phyloP scores from a whole-genome alignment of 176 grass and related monocot genomes.

The Chrysopogon serrulatus region DNA sequence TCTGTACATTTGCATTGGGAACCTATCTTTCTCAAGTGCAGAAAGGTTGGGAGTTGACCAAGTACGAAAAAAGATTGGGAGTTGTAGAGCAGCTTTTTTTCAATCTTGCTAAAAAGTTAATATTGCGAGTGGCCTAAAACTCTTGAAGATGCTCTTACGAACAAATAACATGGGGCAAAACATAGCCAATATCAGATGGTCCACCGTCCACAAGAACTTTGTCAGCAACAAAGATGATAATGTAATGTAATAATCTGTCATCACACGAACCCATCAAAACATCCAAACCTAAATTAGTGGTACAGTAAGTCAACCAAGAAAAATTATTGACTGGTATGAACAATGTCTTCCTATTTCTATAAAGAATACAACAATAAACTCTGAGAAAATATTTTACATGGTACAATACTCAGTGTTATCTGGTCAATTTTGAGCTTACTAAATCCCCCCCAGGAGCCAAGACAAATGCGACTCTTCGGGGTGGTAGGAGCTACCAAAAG shows the following conservation, averaged over 20 bases:
- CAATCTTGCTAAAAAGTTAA: too few species aligned
- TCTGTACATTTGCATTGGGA: too few species aligned
- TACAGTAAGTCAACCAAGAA: not conserved
- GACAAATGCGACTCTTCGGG: not conserved
- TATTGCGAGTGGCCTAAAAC: too few species aligned
- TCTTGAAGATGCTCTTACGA: too few species aligned
- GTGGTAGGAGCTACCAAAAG: not conserved
- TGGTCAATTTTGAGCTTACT: not conserved
- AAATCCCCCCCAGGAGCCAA: not conserved
- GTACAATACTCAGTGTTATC: slow-evolving; percentile 5
- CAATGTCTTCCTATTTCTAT: not conserved
- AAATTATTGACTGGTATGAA: slow-evolving; percentile 11
- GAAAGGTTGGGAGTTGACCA: too few species aligned
- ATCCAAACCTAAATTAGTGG: slow-evolving; percentile 1
- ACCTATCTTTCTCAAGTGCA: too few species aligned
- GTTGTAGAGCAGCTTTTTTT: too few species aligned
- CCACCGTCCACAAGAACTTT: not conserved
- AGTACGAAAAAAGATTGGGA: too few species aligned
- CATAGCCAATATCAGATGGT: not conserved
- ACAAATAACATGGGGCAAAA: not conserved
- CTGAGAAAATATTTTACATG: not conserved
- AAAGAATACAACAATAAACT: slow-evolving; percentile 21
- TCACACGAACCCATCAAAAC: not conserved
- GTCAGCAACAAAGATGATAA: not conserved
- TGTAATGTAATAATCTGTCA: not conserved